A percentile compares a stretch with the other conserved stretches of the same genome.
These are phyloP conservation scores for Oxalis stricta DNA, from an alignment of 441 rosid genomes.

Conservation along the genomic window DNA sequence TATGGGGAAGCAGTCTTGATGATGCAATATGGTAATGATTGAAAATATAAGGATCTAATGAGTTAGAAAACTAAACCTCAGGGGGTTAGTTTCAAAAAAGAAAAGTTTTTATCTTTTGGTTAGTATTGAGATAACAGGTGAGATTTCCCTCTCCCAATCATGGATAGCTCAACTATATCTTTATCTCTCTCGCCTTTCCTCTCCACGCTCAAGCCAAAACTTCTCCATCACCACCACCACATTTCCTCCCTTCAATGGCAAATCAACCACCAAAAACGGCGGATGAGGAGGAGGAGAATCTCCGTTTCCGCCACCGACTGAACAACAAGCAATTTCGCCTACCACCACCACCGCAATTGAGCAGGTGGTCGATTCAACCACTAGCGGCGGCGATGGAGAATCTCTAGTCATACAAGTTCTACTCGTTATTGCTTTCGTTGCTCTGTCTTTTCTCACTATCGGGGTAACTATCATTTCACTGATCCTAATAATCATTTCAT, in stretches of 20 bases:
- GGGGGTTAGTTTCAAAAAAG: no score
- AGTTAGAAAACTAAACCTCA: no score
- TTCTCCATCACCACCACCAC: conserved; percentile 11
- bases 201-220: conserved; percentile 18
- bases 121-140: conserved; percentile 5
- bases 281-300: no score
- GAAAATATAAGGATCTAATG: no score
- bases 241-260: conserved; percentile 1
- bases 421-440: conserved; percentile 48
- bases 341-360: conserved; percentile 19
- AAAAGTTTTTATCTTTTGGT: no score
- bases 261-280: conserved; percentile 6
- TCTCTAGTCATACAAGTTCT: conserved; percentile 35
- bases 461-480: conserved; percentile 39
- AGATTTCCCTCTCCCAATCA: conserved; percentile 18
- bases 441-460: conserved; percentile 56
- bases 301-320: conserved; percentile 5
- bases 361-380: conserved; percentile 22
- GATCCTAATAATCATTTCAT: no score
- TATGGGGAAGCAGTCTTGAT: no score
- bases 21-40: no score
- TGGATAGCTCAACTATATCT: conserved; percentile 13
- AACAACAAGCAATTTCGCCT: conserved; percentile 24
- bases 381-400: conserved; percentile 36
- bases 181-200: conserved; percentile 12